Conservation (phyloP, 495 filamentous ascomycete genomes). For the Neurospora sp. region DNA sequence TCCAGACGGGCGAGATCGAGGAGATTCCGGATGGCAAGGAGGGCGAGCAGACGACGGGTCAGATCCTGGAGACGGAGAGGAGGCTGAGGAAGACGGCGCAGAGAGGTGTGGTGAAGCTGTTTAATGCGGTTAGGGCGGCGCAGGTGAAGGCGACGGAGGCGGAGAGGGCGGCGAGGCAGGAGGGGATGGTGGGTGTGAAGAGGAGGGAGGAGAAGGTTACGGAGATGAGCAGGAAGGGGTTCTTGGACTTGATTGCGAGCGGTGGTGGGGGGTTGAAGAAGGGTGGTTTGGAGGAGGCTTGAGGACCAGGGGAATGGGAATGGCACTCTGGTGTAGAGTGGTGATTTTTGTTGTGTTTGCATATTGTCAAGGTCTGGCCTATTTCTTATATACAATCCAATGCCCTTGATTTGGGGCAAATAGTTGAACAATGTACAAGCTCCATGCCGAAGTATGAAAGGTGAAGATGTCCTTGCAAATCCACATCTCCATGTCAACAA, state of each 20-base stretch:
- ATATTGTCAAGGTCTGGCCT: background rate
- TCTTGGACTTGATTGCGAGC: constrained; percentile 79
- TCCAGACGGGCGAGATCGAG: constrained; percentile 33
- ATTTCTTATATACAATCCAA: background rate
- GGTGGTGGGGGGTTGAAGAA: constrained; percentile 45
- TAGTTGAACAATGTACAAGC: background rate
- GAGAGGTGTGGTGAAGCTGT: constrained; percentile 86
- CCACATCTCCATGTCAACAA: background rate
- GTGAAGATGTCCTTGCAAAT: background rate
- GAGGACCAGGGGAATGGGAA: background rate
- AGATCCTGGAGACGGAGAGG: constrained; percentile 69
- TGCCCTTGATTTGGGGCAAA: background rate
- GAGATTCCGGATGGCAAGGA: constrained; percentile 19
- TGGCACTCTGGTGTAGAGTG: background rate
- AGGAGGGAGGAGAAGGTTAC: constrained; percentile 73
- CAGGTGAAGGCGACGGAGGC: constrained; percentile 78
- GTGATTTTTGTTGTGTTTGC: background rate
- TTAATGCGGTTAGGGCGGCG: constrained; percentile 87
- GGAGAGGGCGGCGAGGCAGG: constrained; percentile 51
- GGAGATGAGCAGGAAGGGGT: constrained; percentile 94
- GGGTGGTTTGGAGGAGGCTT: constrained; percentile 42
- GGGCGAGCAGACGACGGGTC: constrained; percentile 35
- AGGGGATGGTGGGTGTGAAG: constrained; percentile 63
- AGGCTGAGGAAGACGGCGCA: constrained; percentile 75
- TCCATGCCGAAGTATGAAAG: background rate